Evolutionary conservation across 2,329 filamentous ascomycete genomes (phyloP).

Genomic region (Pseudocercospora vitis): DNA sequence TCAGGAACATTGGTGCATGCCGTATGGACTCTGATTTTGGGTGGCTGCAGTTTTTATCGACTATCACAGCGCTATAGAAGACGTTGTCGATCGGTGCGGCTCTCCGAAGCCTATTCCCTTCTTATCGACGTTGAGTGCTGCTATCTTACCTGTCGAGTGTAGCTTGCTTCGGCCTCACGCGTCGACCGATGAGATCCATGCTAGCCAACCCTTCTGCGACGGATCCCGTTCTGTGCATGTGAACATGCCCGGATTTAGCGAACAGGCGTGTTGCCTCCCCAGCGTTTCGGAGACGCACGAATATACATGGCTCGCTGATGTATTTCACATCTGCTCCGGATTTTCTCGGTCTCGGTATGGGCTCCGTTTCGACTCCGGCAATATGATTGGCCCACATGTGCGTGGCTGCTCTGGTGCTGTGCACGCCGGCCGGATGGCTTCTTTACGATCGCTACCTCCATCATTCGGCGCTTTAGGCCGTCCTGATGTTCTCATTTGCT

Average conservation of each 20-base stretch:
- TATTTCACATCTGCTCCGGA: not conserved
- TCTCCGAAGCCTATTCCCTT: not conserved
- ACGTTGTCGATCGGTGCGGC: not conserved
- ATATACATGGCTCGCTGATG: not conserved
- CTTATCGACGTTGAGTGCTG: not conserved
- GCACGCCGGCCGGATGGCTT: not conserved
- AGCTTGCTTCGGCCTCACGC: not conserved
- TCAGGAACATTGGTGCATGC: not conserved
- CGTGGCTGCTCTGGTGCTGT: not conserved
- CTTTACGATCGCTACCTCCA: constrained; percentile 12
- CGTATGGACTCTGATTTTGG: not conserved
- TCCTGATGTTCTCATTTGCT: constrained; percentile 10
- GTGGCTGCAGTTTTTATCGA: constrained; percentile 4
- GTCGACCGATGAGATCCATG: constrained; percentile 3
- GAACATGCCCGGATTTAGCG: constrained; percentile 1
- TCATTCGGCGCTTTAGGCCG: constrained; percentile 5
- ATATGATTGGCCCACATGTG: not conserved
- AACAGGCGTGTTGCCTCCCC: constrained; percentile 2
- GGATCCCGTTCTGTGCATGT: constrained; percentile 4
- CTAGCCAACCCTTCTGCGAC: too few relatives aligned
- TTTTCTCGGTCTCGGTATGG: not conserved
- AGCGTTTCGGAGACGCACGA: not conserved
- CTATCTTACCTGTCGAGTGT: too few relatives aligned
- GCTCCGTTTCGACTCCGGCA: not conserved
- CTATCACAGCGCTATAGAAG: constrained; percentile 2